Evolutionary conservation across 306 rosid species (phyloP), one percentile per base, ranked within the genome.

Genomic region (Begonia masoniana): DNA sequence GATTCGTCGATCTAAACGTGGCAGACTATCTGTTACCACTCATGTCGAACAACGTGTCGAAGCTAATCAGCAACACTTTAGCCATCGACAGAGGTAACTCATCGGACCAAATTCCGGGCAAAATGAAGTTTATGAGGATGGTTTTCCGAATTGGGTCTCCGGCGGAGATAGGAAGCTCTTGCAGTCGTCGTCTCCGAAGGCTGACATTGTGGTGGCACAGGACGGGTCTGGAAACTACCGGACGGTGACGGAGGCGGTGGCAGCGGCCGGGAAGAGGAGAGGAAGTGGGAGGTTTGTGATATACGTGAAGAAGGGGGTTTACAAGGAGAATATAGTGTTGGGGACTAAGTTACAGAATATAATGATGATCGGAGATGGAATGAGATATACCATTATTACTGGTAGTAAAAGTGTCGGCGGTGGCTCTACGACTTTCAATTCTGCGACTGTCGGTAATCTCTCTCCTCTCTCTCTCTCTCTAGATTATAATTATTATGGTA

Each of bases 351-450:
- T n/a, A 15, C 23, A 7, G n/a, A 58, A 58, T 6, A 58, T 58
- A 9, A 58, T 16, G 21, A 5, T 58, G 42, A 15, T 58, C 17
- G 64, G 64, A 3, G 64, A 60, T 48, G 64, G 64, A 12, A 50
- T 60, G 13, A 39, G 55, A 15, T 31, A 65, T 26, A 65, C 70
- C 1, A 65, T 65, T 17, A 42, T 65, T 11, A 65, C 59, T 12
- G 70, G 64, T 4, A 58, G 54, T 52, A 58, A 21, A 12, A 65
- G 70, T 31, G 51, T 58, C 35, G 47, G 54, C 6, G 53, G 59
- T 26, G 58, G 63, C 13, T 65, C 54, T 12, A 58, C 70, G 4
- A 65, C 64, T 9, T 65, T 57, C 47, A 58, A 45, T 14, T 65
- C 70, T 15, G 64, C 70, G 13, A 65, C 70, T 6, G 36, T 65